phyloP scores from a whole-genome alignment of 495 filamentous ascomycete genomes.

The Penicillium chermesinum region DNA sequence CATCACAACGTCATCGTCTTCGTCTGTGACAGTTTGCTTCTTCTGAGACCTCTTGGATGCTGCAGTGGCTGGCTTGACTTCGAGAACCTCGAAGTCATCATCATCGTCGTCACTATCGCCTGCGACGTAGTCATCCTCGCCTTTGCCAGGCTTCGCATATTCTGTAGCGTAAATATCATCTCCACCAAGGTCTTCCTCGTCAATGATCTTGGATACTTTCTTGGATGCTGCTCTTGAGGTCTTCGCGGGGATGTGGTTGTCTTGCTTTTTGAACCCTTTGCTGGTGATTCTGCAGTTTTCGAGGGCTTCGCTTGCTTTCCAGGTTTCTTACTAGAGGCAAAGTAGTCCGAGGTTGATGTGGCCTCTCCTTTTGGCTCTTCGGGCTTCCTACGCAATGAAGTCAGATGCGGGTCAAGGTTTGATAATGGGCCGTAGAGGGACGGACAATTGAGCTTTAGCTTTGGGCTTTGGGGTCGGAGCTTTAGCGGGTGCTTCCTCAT shows the following conservation, averaged over 20 bases:
- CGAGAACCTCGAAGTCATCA: constrained; percentile 27
- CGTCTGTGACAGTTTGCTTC: constrained; percentile 41
- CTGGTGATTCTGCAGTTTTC: constrained; percentile 6
- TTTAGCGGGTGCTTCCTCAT: constrained; percentile 43
- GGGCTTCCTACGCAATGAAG: constrained; percentile 31
- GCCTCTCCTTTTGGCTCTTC: constrained; percentile 45
- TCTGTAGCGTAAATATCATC: constrained; percentile 72
- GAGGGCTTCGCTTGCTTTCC: constrained; percentile 30
- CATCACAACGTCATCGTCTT: constrained; percentile 48
- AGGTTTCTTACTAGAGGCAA: constrained; percentile 54
- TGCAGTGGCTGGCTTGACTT: constrained; percentile 32
- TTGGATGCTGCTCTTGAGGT: constrained; percentile 19
- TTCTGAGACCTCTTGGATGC: constrained; percentile 29
- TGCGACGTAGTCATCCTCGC: constrained; percentile 65
- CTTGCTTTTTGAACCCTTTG: constrained; percentile 27
- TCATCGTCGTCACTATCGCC: constrained; percentile 53
- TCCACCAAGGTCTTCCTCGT: constrained; percentile 59
- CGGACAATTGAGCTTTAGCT: constrained; percentile 39
- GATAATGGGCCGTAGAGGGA: not conserved
- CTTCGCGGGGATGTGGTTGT: constrained; percentile 22
- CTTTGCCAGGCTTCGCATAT: constrained; percentile 53
- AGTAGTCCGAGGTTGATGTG: constrained; percentile 56
- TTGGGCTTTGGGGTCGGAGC: constrained; percentile 37
- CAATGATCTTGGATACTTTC: constrained; percentile 32
- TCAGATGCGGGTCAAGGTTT: constrained; percentile 1